Evolutionary conservation across 805 yeast species (phyloP).

Genomic region (Wilhelminamyces savonicus): DNA sequence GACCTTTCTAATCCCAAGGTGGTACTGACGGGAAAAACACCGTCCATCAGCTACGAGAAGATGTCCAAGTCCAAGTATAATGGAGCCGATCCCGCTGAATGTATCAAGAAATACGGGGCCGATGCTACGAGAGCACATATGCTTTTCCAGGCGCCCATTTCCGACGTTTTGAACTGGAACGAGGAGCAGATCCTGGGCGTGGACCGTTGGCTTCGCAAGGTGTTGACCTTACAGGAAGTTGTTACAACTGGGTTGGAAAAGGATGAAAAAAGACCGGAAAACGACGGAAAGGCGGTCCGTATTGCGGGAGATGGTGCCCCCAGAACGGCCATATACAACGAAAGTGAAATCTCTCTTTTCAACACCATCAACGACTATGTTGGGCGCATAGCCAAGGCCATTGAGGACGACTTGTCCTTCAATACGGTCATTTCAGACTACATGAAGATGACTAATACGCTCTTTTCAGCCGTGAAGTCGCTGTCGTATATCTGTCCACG

Average conservation of each 20-base stretch:
- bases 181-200: slow-evolving; percentile 80
- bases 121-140: slow-evolving; percentile 94
- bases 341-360: slow-evolving; percentile 49
- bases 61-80: slow-evolving; percentile 96
- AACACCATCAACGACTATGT: slow-evolving; percentile 48
- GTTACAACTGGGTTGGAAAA: slow-evolving; percentile 1
- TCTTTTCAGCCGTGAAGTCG: slow-evolving; percentile 34
- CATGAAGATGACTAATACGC: slow-evolving; percentile 68
- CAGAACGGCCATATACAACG: slow-evolving; percentile 19
- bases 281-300: background rate
- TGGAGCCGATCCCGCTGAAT: slow-evolving; percentile 84
- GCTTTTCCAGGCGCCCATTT: slow-evolving; percentile 84
- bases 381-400: slow-evolving; percentile 50
- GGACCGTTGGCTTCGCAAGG: slow-evolving; percentile 76
- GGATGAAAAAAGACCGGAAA: slow-evolving; percentile 1
- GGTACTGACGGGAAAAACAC: slow-evolving; percentile 42
- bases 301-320: slow-evolving; percentile 1
- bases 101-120: slow-evolving; percentile 75
- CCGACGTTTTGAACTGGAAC: slow-evolving; percentile 84
- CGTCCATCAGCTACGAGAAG: slow-evolving; percentile 67
- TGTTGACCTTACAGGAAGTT: slow-evolving; percentile 25
- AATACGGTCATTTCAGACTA: slow-evolving; percentile 86
- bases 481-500: slow-evolving; percentile 24
- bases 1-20: slow-evolving; percentile 40
- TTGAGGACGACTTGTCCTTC: slow-evolving; percentile 53